Evolutionary conservation across 176 grass and related monocot species (phyloP).

Genomic region (Oryza glumipatula): DNA sequence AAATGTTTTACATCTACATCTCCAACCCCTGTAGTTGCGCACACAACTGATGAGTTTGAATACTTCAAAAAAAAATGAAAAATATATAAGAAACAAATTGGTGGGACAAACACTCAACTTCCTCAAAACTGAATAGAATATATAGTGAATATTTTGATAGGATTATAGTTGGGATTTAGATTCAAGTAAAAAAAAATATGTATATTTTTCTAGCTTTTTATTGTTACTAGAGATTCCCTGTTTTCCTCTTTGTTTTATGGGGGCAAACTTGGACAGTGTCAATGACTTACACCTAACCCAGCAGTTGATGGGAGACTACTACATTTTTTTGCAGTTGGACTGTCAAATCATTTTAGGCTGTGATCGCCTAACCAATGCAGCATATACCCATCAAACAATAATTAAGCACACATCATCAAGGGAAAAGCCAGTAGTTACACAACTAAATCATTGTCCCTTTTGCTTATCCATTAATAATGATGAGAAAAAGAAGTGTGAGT

Average conservation of each 20-base stretch:
- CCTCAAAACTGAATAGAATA: not conserved
- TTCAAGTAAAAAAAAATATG: not conserved
- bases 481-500: slow-evolving; percentile 7
- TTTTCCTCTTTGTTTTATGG: not conserved
- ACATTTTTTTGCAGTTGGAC: not conserved
- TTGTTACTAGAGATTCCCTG: not conserved
- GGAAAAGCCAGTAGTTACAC: not conserved
- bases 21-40: not conserved
- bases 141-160: not conserved
- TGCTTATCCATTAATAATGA: slow-evolving; percentile 14
- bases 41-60: no score
- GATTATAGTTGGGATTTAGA: not conserved
- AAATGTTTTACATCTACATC: not conserved
- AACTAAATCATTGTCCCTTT: slow-evolving; percentile 18
- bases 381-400: slow-evolving; percentile 18
- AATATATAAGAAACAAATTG: no score
- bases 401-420: slow-evolving; percentile 17
- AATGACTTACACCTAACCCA: not conserved
- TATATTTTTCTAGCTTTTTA: not conserved
- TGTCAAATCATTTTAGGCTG: not conserved
- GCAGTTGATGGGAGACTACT: not conserved
- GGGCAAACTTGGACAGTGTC: not conserved
- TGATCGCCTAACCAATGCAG: not conserved
- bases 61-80: no score
- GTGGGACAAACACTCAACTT: not conserved